Evolutionary conservation across 805 yeast genomes (phyloP).

Genomic region (Metschnikowia henanensis): DNA sequence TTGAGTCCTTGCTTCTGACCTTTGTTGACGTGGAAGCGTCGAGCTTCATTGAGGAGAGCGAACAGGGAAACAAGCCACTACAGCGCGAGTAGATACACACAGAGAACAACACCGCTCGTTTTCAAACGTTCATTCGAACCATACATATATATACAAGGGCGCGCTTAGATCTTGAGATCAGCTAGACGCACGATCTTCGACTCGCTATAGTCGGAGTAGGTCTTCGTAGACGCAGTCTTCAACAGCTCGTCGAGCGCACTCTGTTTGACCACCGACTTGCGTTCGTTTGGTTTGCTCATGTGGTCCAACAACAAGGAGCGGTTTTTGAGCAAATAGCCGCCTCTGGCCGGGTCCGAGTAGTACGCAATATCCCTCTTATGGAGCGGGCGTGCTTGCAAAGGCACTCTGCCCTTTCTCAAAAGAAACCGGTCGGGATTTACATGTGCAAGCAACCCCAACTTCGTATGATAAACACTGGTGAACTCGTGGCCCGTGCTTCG

Average conservation of each 20-base stretch:
- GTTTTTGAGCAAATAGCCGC: conserved; percentile 68
- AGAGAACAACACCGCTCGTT: neutral
- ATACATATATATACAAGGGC: conserved; percentile 1
- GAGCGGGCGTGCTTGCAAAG: conserved; percentile 83
- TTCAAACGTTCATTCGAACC: too few relatives aligned
- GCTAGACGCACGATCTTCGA: conserved; percentile 13
- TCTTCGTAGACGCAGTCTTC: conserved; percentile 28
- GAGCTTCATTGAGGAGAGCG: neutral
- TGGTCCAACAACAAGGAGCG: conserved; percentile 40
- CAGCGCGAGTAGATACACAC: neutral
- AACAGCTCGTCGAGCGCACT: conserved; percentile 38
- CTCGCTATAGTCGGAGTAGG: conserved; percentile 17
- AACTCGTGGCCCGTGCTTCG: conserved; percentile 73
- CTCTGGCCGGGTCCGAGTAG: conserved; percentile 67
- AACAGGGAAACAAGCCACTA: neutral
- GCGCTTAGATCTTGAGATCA: conserved; percentile 8
- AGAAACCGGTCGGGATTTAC: conserved; percentile 71
- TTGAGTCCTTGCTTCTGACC: conserved; percentile 38
- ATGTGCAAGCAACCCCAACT: conserved; percentile 70
- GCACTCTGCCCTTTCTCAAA: conserved; percentile 72
- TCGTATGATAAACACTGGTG: conserved; percentile 66
- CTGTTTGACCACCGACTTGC: conserved; percentile 25
- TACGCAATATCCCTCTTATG: conserved; percentile 76
- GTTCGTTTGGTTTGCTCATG: conserved; percentile 21
- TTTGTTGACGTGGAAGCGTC: conserved; percentile 34